Percentiles rank a stretch among this genome's conserved stretches.
Evolutionary conservation across 805 yeast species (phyloP).

Genomic region (Wickerhamiella sorbophila): DNA sequence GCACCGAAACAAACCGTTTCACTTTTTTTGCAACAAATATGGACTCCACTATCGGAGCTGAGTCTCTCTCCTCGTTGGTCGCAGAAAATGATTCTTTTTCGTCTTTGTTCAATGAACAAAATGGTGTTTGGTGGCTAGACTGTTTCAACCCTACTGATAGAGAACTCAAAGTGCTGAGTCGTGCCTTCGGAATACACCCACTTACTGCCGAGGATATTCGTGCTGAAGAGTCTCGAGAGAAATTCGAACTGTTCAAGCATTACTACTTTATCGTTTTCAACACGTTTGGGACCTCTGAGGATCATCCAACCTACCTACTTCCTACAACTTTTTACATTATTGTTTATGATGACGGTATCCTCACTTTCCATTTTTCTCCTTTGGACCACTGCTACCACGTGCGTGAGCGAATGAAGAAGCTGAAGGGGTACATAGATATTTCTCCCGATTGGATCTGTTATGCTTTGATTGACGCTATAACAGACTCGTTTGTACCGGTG

Average conservation of each 20-base stretch:
- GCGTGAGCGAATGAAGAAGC: slow-evolving; percentile 47
- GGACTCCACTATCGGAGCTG: slow-evolving; percentile 80
- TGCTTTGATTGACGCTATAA: slow-evolving; percentile 51
- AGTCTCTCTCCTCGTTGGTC: slow-evolving; percentile 68
- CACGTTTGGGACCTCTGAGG: slow-evolving; percentile 61
- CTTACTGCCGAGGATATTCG: slow-evolving; percentile 95
- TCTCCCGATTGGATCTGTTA: slow-evolving; percentile 54
- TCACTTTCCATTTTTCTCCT: slow-evolving; percentile 47
- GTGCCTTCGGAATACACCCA: slow-evolving; percentile 95
- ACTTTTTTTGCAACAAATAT: slow-evolving; percentile 68
- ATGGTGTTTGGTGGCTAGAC: slow-evolving; percentile 92
- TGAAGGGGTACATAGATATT: slow-evolving; percentile 45
- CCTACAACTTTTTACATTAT: slow-evolving; percentile 47
- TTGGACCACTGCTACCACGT: slow-evolving; percentile 47
- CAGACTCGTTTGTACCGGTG: slow-evolving; percentile 50
- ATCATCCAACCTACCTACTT: slow-evolving; percentile 33
- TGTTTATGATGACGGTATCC: slow-evolving; percentile 45
- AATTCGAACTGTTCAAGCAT: slow-evolving; percentile 78
- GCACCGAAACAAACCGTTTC: slow-evolving; percentile 53
- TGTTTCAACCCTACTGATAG: slow-evolving; percentile 87
- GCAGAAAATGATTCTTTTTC: slow-evolving; percentile 43
- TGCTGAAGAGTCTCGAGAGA: slow-evolving; percentile 93
- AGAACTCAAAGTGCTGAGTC: slow-evolving; percentile 83
- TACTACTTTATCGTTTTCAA: slow-evolving; percentile 96
- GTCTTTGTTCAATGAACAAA: slow-evolving; percentile 54